A percentile compares a stretch with the other conserved stretches of the same genome.
These are phyloP conservation scores for Trichomonas vaginalis DNA, from an alignment of 208 protist species.

Conservation along the genomic window DNA sequence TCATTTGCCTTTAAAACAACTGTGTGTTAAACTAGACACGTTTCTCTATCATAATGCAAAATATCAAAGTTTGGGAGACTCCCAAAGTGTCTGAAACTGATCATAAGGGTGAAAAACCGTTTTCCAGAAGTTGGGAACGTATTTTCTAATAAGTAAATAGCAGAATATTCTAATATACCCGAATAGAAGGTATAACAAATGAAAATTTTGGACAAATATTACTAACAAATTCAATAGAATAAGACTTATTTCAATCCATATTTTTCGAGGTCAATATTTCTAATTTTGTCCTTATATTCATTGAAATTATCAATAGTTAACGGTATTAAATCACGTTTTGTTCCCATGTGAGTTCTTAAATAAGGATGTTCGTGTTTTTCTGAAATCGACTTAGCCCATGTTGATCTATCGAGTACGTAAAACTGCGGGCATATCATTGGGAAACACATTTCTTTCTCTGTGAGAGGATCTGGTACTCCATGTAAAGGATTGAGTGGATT, in stretches of 20 bases:
- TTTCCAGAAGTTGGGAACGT: too few species aligned
- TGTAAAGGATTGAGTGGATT: background rate
- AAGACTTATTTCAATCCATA: background rate
- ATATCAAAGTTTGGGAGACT: too few species aligned
- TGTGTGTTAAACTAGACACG: too few species aligned
- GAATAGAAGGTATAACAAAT: too few species aligned
- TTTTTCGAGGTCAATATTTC: background rate
- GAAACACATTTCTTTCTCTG: background rate
- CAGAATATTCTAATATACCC: too few species aligned
- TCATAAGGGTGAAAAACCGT: too few species aligned
- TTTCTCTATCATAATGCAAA: too few species aligned
- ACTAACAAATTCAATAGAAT: too few species aligned
- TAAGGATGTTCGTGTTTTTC: background rate
- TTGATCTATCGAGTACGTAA: background rate
- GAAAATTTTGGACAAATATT: too few species aligned
- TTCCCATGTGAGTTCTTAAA: background rate
- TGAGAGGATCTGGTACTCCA: background rate
- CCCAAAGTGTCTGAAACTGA: too few species aligned
- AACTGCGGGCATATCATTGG: background rate
- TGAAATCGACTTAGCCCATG: background rate
- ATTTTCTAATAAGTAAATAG: too few species aligned
- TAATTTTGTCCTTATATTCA: background rate
- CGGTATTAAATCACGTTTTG: background rate
- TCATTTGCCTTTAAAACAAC: too few species aligned
- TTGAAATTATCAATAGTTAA: background rate